phyloP scores from a whole-genome alignment of 2,329 filamentous ascomycete genomes.

The Aurifilum marmelostoma region DNA sequence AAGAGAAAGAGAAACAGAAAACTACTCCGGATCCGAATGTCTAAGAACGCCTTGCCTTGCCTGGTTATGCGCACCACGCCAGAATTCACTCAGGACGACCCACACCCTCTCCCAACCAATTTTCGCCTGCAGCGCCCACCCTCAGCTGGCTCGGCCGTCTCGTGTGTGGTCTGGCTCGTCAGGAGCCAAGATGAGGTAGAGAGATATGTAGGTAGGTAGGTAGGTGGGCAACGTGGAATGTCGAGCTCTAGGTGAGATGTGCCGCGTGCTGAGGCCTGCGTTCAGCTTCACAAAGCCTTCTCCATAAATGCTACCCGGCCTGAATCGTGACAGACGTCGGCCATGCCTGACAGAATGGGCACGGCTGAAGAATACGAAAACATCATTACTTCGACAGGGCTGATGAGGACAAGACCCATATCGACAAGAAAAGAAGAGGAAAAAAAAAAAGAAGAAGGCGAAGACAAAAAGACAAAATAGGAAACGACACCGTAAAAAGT shows the following conservation, averaged over 20 bases:
- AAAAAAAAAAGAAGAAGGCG: not conserved
- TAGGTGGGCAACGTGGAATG: not conserved
- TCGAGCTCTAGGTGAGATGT: not conserved
- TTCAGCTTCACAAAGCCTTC: not conserved
- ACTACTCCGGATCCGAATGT: conserved; percentile 7
- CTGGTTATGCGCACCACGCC: not conserved
- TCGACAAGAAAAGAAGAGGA: not conserved
- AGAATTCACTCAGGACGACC: not conserved
- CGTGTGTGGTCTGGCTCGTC: not conserved
- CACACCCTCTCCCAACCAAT: no score
- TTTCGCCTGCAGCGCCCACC: not conserved
- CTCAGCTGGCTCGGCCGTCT: not conserved
- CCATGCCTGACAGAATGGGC: not conserved
- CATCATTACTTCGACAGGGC: not conserved
- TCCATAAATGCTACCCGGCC: not conserved
- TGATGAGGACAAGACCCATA: not conserved
- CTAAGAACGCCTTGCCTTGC: conserved; percentile 10
- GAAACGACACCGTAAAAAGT: no score
- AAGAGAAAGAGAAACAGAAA: not conserved
- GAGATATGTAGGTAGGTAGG: not conserved
- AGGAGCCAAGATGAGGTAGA: no score
- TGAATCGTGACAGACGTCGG: not conserved
- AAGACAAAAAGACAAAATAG: not conserved
- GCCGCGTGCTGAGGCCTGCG: not conserved
- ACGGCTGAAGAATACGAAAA: not conserved